A percentile compares a stretch with the other conserved stretches of the same genome.
Conservation (phyloP, 2,329 filamentous ascomycete genomes). For the Lachnellula subtilissima region DNA sequence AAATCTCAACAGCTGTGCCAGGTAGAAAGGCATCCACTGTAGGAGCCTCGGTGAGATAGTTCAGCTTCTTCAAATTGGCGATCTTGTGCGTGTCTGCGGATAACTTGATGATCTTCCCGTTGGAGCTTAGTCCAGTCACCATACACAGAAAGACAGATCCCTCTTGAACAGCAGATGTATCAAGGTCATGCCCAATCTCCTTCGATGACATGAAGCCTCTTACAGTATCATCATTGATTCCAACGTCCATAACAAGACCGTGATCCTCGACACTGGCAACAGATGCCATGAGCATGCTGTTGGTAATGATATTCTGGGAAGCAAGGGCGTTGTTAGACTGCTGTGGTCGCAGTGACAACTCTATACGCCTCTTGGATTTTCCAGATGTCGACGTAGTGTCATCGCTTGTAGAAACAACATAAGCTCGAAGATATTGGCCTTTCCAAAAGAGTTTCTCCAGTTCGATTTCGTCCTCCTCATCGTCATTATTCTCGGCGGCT, state of each 20-base stretch:
- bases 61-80: constrained; percentile 59
- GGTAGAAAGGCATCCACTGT: constrained; percentile 88
- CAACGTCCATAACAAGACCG: constrained; percentile 88
- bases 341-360: constrained; percentile 76
- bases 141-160: constrained; percentile 82
- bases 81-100: constrained; percentile 68
- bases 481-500: constrained; percentile 53
- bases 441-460: constrained; percentile 70
- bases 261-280: constrained; percentile 93
- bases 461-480: constrained; percentile 58
- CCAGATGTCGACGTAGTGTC: constrained; percentile 44
- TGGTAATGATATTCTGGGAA: constrained; percentile 66
- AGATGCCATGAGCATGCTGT: constrained; percentile 79
- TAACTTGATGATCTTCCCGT: constrained; percentile 81
- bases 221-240: constrained; percentile 61
- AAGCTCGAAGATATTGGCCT: constrained; percentile 84
- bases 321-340: constrained; percentile 72
- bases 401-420: constrained; percentile 73
- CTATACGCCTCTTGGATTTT: constrained; percentile 71
- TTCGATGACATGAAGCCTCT: constrained; percentile 82
- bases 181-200: constrained; percentile 64
- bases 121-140: constrained; percentile 68
- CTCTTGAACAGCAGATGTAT: constrained; percentile 67
- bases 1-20: constrained; percentile 81
- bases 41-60: constrained; percentile 68